A percentile compares a stretch with the other conserved stretches of the same genome.
phyloP scores from a whole-genome alignment of 2,329 filamentous ascomycete genomes.

The Pseudopyrenochaeta lycopersici region DNA sequence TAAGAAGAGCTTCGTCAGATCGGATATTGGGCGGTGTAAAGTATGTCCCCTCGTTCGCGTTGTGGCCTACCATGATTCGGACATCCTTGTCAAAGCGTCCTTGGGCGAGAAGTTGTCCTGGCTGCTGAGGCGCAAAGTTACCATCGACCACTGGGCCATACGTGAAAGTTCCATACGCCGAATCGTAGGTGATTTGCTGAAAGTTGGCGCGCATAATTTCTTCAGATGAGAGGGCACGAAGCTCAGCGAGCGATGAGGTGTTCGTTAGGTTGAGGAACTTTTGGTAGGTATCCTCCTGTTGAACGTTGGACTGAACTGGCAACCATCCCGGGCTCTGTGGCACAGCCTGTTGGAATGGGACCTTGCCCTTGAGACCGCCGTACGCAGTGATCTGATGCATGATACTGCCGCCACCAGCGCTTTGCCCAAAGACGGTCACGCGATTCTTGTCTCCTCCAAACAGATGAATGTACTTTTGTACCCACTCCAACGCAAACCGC shows the following conservation, averaged over 20 bases:
- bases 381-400: conserved; percentile 54
- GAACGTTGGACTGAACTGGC: conserved; percentile 30
- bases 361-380: conserved; percentile 49
- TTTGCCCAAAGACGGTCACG: conserved; percentile 51
- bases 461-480: conserved; percentile 49
- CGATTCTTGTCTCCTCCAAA: conserved; percentile 51
- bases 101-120: conserved; percentile 46
- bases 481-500: conserved; percentile 51
- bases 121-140: conserved; percentile 40
- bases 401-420: conserved; percentile 49
- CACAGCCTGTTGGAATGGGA: conserved; percentile 50
- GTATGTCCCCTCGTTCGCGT: conserved; percentile 55
- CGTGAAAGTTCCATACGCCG: conserved; percentile 43
- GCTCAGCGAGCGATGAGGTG: conserved; percentile 43
- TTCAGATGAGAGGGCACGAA: conserved; percentile 41
- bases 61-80: conserved; percentile 52
- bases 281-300: conserved; percentile 42
- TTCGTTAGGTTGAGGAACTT: conserved; percentile 44
- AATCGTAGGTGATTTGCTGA: conserved; percentile 40
- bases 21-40: conserved; percentile 54
- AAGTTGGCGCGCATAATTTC: conserved; percentile 46
- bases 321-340: conserved; percentile 53
- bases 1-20: conserved; percentile 39
- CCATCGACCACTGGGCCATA: conserved; percentile 50
- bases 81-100: conserved; percentile 49